A percentile compares a stretch with the other conserved stretches of the same genome.
Conservation (phyloP, 495 filamentous ascomycete genomes). For the Physcia stellaris region DNA sequence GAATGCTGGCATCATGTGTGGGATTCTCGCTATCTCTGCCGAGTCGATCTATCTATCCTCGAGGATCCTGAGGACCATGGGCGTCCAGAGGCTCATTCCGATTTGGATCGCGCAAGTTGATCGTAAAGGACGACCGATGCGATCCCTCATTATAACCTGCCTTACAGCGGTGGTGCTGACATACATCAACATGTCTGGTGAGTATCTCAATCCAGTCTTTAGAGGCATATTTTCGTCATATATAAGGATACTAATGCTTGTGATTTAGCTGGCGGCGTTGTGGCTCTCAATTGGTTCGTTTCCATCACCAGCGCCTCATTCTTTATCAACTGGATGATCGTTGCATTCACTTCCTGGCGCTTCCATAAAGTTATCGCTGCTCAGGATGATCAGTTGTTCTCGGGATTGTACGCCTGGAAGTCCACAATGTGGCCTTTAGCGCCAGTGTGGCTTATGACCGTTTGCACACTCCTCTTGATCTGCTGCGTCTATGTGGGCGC, state of each 20-base stretch:
- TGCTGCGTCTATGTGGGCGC: conserved; percentile 12
- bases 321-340: conserved; percentile 22
- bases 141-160: conserved; percentile 15
- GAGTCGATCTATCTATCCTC: conserved; percentile 21
- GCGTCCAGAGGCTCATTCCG: conserved; percentile 16
- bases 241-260: not conserved
- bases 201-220: no score
- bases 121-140: conserved; percentile 15
- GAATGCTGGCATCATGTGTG: conserved; percentile 21
- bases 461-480: conserved; percentile 11
- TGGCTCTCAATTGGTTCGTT: conserved; percentile 18
- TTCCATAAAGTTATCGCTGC: conserved; percentile 20
- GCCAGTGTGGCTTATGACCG: conserved; percentile 14
- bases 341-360: conserved; percentile 17
- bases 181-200: conserved; percentile 19
- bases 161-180: conserved; percentile 12
- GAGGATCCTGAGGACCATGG: conserved; percentile 19
- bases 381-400: conserved; percentile 19
- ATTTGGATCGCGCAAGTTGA: conserved; percentile 17
- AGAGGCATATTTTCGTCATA: no score
- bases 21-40: conserved; percentile 19
- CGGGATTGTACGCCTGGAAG: conserved; percentile 17
- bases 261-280: conserved; percentile 10
- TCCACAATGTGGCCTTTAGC: conserved; percentile 20
- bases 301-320: conserved; percentile 19